Evolutionary conservation across 1,284 basidiomycete species (phyloP).

Genomic region (Mixia osmundae): DNA sequence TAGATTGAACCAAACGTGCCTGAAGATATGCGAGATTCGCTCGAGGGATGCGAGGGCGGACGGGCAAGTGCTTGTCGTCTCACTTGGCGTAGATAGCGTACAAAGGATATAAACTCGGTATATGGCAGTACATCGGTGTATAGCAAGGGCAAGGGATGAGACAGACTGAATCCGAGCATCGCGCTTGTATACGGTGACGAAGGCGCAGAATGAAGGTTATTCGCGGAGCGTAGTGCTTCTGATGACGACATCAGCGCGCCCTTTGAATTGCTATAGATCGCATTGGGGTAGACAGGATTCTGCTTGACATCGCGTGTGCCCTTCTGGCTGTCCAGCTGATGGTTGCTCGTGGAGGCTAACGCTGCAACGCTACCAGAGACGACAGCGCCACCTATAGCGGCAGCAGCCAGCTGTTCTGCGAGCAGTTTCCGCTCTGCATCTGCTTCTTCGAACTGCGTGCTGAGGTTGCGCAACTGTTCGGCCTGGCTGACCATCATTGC

Average conservation of each 20-base stretch:
- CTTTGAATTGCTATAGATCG: too few species aligned
- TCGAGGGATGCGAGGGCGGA: neutral
- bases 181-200: neutral
- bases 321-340: too few species aligned
- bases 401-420: neutral
- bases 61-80: conserved; percentile 23
- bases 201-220: conserved; percentile 6
- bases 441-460: conserved; percentile 6
- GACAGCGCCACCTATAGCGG: too few species aligned
- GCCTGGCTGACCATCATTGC: conserved; percentile 6
- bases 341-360: too few species aligned
- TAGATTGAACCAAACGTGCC: too few species aligned
- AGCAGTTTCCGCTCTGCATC: conserved; percentile 2
- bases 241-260: too few species aligned
- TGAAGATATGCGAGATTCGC: conserved; percentile 13
- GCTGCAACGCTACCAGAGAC: too few species aligned
- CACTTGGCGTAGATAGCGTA: conserved; percentile 51
- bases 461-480: conserved; percentile 8
- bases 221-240: too few species aligned
- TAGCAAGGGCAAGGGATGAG: conserved; percentile 10
- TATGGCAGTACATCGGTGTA: conserved; percentile 35
- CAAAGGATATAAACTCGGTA: conserved; percentile 59
- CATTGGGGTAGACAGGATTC: too few species aligned
- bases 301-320: too few species aligned
- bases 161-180: neutral